Base-by-base conservation (phyloP, 768 basidiomycete genomes). In the Collybiopsis confluens region DNA sequence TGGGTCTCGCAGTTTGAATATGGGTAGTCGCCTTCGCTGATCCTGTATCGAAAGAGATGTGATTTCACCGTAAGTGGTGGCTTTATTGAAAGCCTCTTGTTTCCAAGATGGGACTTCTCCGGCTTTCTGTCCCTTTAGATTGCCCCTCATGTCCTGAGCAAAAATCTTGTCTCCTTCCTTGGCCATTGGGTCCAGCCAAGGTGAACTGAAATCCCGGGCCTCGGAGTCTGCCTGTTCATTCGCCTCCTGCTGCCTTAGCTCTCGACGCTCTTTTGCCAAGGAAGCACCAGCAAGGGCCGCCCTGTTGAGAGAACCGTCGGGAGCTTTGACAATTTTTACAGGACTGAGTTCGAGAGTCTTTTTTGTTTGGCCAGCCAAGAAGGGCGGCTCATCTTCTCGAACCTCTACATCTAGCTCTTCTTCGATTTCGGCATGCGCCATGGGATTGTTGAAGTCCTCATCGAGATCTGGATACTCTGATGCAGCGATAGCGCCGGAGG, bases 151-250 rank as follows among this genome's bases (percentile, higher is more conserved):
- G 69, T 99, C 97, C 61, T 96, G 92, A 2, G 97, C 97, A 64
- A 99, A 99, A 44, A 92, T 72, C 60, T 82, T 86, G 40, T 98
- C 97, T 0, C 79, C 65, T 2, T 88, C 86, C 61, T 87, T 87
- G 11, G 95, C 88, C 94, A 98, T 97, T 16, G 97, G 97, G 69
- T 99, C 97, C 20, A 98, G 74, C 97, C 97, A 99, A 3, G 97
- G 95, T 42, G 92, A 88, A 61, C 81, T 93, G 69, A 99, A 91
- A 73, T 99, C 95, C 23, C 92, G 83, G 50, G 92, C 85, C 68
- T 98, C 88, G 0, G 94, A 90, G 66, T 98, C 97, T 0, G 91
- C 96, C 59, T 88, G 76, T 57, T 98, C 97, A 63, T 97, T 96
- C 13, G 79, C 88, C 65, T 98, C 95, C 66, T 98, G 92, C 61